Conservation (phyloP, 2,329 filamentous ascomycete genomes). For the Botrytis sinoallii region DNA sequence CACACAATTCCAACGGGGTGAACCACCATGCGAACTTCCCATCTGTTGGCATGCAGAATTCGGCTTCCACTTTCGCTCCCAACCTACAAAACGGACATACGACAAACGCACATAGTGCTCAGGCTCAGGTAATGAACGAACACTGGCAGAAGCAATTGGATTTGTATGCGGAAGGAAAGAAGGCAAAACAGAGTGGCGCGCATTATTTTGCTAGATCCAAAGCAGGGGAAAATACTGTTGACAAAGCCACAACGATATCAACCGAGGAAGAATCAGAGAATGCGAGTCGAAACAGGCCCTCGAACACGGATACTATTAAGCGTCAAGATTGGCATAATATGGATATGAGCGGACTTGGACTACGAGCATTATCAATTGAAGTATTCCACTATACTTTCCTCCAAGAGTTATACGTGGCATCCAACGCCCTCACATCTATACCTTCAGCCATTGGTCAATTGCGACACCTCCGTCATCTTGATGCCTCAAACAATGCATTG, state of each 20-base stretch:
- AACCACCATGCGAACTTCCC: constrained; percentile 60
- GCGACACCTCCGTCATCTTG: constrained; percentile 76
- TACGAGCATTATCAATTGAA: constrained; percentile 74
- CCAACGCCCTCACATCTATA: constrained; percentile 82
- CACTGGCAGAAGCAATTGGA: constrained; percentile 90
- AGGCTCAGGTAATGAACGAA: constrained; percentile 54
- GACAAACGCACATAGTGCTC: constrained; percentile 47
- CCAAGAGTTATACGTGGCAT: constrained; percentile 87
- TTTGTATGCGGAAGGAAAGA: constrained; percentile 73
- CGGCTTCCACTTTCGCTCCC: constrained; percentile 55
- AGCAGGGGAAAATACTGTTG: constrained; percentile 60
- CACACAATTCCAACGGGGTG: constrained; percentile 52
- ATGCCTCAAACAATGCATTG: constrained; percentile 86
- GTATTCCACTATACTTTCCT: constrained; percentile 89
- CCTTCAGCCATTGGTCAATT: constrained; percentile 79
- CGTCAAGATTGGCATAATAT: constrained; percentile 88
- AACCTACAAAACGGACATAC: constrained; percentile 57
- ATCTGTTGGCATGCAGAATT: constrained; percentile 61
- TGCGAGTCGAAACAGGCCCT: constrained; percentile 51
- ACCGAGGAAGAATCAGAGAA: constrained; percentile 51
- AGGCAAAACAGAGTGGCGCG: constrained; percentile 59
- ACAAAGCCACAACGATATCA: constrained; percentile 47
- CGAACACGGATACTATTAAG: constrained; percentile 64
- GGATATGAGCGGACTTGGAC: constrained; percentile 92
- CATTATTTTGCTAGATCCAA: constrained; percentile 72